phyloP scores from a whole-genome alignment of 345 rosid genomes.

The Reutealis trisperma region DNA sequence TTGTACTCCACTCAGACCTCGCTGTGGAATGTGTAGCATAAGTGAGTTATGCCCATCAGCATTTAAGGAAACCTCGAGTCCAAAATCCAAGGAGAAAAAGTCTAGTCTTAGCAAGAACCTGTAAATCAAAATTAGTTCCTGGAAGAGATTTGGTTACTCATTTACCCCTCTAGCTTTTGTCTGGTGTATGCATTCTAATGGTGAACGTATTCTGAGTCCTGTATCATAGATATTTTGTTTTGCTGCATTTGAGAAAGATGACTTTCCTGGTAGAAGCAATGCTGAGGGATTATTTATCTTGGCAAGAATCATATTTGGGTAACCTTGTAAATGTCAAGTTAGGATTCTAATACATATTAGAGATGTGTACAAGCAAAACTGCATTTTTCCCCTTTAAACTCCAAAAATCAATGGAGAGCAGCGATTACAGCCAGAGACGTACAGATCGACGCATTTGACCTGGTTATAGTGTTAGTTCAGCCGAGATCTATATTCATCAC shows the following conservation, averaged over 20 bases:
- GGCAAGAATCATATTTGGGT: not conserved
- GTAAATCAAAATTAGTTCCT: not conserved
- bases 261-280: not conserved
- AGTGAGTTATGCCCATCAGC: slow-evolving; percentile 81
- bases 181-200: not conserved
- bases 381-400: no score
- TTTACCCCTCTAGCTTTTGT: not conserved
- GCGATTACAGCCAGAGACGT: no score
- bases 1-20: slow-evolving; percentile 83
- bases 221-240: not conserved
- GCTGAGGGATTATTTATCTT: not conserved
- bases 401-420: no score
- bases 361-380: no score
- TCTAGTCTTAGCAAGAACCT: slow-evolving; percentile 37
- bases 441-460: no score
- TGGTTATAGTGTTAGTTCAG: no score
- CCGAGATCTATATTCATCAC: no score
- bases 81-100: slow-evolving; percentile 52
- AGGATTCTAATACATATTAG: no score
- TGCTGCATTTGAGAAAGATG: not conserved
- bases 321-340: not conserved
- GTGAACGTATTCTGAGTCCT: not conserved
- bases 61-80: slow-evolving; percentile 62
- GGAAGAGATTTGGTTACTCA: not conserved
- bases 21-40: slow-evolving; percentile 62